These are phyloP conservation scores for Candida alai DNA, from an alignment of 805 yeast species.

Conservation along the genomic window DNA sequence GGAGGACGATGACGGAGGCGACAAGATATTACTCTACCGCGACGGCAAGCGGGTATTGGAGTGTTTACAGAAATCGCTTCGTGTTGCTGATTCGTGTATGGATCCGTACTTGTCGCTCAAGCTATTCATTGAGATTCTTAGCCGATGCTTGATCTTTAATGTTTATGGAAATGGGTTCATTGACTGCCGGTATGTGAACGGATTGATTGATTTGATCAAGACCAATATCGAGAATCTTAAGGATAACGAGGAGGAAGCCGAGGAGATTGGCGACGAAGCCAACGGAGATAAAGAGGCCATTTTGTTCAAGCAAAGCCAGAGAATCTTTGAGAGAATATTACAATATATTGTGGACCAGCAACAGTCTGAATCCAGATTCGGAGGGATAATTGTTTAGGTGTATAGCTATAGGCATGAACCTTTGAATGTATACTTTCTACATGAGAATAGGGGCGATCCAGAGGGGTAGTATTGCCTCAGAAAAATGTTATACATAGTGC, in stretches of 20 bases:
- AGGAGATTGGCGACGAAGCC: slow-evolving; percentile 3
- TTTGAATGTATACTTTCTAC: too few relatives aligned
- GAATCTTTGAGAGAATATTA: slow-evolving; percentile 62
- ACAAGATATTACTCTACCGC: slow-evolving; percentile 20
- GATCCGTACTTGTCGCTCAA: slow-evolving; percentile 71
- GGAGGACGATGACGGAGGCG: slow-evolving; percentile 8
- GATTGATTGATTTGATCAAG: slow-evolving; percentile 76
- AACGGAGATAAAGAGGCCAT: slow-evolving; percentile 26
- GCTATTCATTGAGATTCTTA: slow-evolving; percentile 84
- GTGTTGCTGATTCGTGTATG: slow-evolving; percentile 94
- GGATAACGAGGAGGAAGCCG: slow-evolving; percentile 16
- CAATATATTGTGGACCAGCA: slow-evolving; percentile 67
- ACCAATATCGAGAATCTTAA: slow-evolving; percentile 52
- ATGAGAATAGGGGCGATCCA: too few relatives aligned
- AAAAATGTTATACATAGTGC: too few relatives aligned
- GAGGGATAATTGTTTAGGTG: slow-evolving; percentile 35
- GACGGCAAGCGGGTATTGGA: slow-evolving; percentile 78
- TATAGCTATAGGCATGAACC: too few relatives aligned
- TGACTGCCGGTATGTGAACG: slow-evolving; percentile 73
- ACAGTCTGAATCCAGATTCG: slow-evolving; percentile 65
- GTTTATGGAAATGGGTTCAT: slow-evolving; percentile 74
- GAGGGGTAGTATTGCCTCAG: too few relatives aligned
- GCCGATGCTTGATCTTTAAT: slow-evolving; percentile 80
- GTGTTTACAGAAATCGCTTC: slow-evolving; percentile 79
- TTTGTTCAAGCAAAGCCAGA: slow-evolving; percentile 25